These are phyloP conservation scores for Suhomyces kilbournensis DNA, from an alignment of 805 yeast genomes.

Conservation along the genomic window DNA sequence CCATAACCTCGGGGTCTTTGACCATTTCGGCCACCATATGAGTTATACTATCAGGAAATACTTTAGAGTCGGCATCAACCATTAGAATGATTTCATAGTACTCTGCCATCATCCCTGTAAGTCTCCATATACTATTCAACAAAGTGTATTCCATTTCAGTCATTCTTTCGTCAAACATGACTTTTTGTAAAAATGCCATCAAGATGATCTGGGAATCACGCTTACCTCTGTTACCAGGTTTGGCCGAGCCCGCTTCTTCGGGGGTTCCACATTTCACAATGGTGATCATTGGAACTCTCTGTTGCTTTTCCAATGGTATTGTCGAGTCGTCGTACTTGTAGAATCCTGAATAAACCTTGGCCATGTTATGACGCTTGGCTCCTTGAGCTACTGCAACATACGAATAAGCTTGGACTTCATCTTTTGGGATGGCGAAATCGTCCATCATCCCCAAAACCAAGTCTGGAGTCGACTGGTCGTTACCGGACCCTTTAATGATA, in stretches of 20 bases:
- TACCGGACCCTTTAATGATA: constrained; percentile 90
- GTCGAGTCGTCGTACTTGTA: constrained; percentile 79
- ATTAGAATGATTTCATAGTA: constrained; percentile 78
- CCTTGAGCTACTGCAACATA: constrained; percentile 97
- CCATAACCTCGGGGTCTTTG: constrained; percentile 83
- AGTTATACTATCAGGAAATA: constrained; percentile 80
- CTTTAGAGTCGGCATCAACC: constrained; percentile 95
- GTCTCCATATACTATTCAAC: constrained; percentile 68
- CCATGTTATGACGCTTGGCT: constrained; percentile 93
- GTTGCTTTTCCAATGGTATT: constrained; percentile 77
- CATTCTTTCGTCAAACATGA: constrained; percentile 93
- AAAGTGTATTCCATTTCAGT: constrained; percentile 82
- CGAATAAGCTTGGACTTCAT: constrained; percentile 76
- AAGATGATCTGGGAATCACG: constrained; percentile 90
- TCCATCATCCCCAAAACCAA: constrained; percentile 85
- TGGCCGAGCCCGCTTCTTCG: constrained; percentile 58
- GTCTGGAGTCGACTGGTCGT: constrained; percentile 84
- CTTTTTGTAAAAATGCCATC: constrained; percentile 85
- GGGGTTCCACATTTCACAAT: constrained; percentile 90
- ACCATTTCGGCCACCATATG: constrained; percentile 92
- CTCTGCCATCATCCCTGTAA: constrained; percentile 83
- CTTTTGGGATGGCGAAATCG: constrained; percentile 59
- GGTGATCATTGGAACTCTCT: constrained; percentile 73
- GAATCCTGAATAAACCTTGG: constrained; percentile 92
- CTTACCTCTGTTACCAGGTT: constrained; percentile 93